Conservation (phyloP, 2,329 filamentous ascomycete species). For the Grosmannia huntii region DNA sequence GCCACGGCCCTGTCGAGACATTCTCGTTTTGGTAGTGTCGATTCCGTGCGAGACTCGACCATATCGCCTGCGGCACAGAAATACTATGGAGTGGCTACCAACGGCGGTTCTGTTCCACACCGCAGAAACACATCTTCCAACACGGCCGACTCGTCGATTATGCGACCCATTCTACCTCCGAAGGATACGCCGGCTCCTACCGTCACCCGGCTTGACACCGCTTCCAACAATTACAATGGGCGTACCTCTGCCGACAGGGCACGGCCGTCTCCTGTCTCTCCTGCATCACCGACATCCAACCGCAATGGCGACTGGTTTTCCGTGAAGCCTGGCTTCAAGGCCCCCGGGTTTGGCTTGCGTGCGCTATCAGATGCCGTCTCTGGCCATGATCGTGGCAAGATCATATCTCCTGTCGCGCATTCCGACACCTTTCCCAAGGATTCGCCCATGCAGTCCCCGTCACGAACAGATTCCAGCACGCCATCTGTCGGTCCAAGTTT, state of each 20-base stretch:
- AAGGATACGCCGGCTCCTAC: conserved; percentile 43
- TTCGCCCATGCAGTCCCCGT: conserved; percentile 48
- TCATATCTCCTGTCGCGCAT: conserved; percentile 34
- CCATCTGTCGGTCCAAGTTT: conserved; percentile 56
- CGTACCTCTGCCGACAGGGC: conserved; percentile 13
- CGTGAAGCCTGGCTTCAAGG: conserved; percentile 32
- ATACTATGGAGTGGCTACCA: conserved; percentile 45
- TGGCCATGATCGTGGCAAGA: conserved; percentile 38
- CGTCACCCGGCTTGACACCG: conserved; percentile 47
- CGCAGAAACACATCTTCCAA: conserved; percentile 49
- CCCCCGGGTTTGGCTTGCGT: conserved; percentile 56
- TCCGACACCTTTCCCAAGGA: conserved; percentile 38
- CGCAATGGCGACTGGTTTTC: conserved; percentile 43
- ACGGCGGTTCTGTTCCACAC: conserved; percentile 29
- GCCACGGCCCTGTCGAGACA: conserved; percentile 56
- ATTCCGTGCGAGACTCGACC: conserved; percentile 52
- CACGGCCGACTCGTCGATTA: conserved; percentile 36
- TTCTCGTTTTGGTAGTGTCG: conserved; percentile 66
- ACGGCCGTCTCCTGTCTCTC: conserved; percentile 24
- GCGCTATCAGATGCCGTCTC: conserved; percentile 70
- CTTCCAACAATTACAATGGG: conserved; percentile 6
- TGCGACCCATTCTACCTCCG: conserved; percentile 33
- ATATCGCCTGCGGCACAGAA: conserved; percentile 54
- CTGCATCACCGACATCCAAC: conserved; percentile 31
- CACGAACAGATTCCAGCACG: conserved; percentile 64